phyloP scores from a whole-genome alignment of 139 green algal species.

The Bryopsis sp. region DNA sequence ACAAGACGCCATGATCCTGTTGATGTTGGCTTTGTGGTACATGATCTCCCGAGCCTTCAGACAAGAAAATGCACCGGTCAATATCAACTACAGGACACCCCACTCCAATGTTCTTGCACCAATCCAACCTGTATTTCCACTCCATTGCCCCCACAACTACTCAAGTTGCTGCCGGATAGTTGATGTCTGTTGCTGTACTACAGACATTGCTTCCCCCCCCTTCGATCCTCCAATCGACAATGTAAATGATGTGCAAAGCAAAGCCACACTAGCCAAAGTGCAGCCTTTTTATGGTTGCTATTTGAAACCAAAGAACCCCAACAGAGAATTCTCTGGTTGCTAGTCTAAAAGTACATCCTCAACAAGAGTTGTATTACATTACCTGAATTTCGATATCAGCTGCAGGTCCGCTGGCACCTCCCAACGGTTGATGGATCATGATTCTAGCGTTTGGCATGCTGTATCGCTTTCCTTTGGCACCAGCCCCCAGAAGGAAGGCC shows the following conservation, averaged over 20 bases:
- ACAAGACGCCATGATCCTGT: slow-evolving; percentile 92
- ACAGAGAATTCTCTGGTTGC: too few relatives aligned
- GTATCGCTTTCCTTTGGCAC: slow-evolving; percentile 79
- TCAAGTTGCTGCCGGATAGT: too few relatives aligned
- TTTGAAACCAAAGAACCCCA: too few relatives aligned
- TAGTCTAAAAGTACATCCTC: too few relatives aligned
- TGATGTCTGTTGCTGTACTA: too few relatives aligned
- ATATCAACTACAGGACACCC: neutral
- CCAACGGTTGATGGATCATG: slow-evolving; percentile 99
- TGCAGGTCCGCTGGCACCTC: slow-evolving; percentile 80
- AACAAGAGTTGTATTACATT: neutral
- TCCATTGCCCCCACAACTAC: too few relatives aligned
- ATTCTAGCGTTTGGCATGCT: slow-evolving; percentile 97
- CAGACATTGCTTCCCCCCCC: too few relatives aligned
- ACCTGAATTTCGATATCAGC: slow-evolving; percentile 82
- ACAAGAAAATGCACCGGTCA: slow-evolving; percentile 2
- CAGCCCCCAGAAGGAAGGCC: slow-evolving; percentile 91
- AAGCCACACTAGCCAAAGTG: neutral
- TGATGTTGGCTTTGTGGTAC: slow-evolving; percentile 98
- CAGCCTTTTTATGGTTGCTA: too few relatives aligned
- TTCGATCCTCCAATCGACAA: too few relatives aligned
- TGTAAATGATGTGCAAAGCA: neutral
- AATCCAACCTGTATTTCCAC: too few relatives aligned
- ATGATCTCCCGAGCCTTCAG: slow-evolving; percentile 96
- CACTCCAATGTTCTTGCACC: neutral